These are phyloP conservation scores for Botrytis byssoidea DNA, from an alignment of 2,329 filamentous ascomycete genomes.

Conservation along the genomic window DNA sequence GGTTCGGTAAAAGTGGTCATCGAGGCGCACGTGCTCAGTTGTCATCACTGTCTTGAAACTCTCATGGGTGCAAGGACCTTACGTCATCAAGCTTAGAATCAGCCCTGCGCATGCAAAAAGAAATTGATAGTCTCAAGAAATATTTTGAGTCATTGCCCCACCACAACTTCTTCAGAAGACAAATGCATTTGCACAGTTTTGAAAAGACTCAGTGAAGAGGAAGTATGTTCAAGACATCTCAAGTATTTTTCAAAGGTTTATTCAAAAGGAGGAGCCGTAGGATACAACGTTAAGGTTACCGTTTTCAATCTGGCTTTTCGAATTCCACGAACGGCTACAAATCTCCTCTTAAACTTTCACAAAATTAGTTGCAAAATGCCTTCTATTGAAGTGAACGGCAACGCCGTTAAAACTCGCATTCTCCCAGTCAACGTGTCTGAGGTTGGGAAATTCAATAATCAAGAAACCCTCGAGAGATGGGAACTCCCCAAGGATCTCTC, in stretches of 20 bases:
- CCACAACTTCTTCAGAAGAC: constrained; percentile 7
- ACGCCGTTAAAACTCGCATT: constrained; percentile 30
- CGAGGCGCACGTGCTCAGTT: not conserved
- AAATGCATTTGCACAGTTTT: constrained; percentile 14
- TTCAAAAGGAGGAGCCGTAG: constrained; percentile 36
- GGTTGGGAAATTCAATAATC: constrained; percentile 33
- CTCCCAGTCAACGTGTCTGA: constrained; percentile 27
- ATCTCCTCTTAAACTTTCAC: constrained; percentile 20
- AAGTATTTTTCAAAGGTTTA: constrained; percentile 25
- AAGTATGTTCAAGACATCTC: constrained; percentile 32
- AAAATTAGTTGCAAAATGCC: constrained; percentile 29
- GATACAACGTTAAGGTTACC: constrained; percentile 29
- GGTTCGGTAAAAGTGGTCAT: not conserved
- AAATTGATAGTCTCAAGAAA: constrained; percentile 5
- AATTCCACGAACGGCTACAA: constrained; percentile 20
- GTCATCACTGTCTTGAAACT: not conserved
- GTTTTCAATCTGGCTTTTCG: constrained; percentile 29
- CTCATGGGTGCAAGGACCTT: not conserved
- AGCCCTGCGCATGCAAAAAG: constrained; percentile 1
- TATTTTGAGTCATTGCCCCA: constrained; percentile 17
- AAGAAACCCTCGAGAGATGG: constrained; percentile 34
- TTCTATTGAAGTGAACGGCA: constrained; percentile 24
- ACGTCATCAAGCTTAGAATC: not conserved
- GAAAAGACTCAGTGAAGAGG: not conserved
- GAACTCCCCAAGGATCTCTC: constrained; percentile 26